Evolutionary conservation across 1,284 basidiomycete species (phyloP).

Genomic region (Omphalotus olearius): DNA sequence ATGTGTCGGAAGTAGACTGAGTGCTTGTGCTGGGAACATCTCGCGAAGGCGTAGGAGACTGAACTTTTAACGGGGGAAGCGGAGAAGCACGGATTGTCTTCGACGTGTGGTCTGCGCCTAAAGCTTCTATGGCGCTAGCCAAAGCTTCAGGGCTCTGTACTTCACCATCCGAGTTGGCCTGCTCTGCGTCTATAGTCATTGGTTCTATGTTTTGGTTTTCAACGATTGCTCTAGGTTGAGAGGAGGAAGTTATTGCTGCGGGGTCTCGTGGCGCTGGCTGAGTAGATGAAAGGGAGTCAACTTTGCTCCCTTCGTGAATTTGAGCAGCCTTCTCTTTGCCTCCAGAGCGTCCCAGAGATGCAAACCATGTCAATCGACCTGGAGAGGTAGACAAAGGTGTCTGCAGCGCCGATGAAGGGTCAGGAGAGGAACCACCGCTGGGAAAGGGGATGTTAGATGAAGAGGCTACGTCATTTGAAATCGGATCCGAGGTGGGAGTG

Average conservation of each 20-base stretch:
- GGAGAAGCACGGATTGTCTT: background rate
- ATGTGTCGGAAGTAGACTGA: too few relatives aligned
- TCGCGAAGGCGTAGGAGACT: background rate
- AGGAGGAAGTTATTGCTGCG: background rate
- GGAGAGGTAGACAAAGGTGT: background rate
- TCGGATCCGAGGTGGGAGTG: background rate
- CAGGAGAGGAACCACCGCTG: too few relatives aligned
- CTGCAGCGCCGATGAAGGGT: background rate
- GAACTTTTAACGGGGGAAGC: background rate
- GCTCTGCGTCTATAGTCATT: too few relatives aligned
- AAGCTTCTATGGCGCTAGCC: background rate
- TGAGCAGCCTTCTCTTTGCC: conserved; percentile 11
- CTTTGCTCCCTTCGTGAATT: background rate
- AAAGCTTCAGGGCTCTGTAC: background rate
- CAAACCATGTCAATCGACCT: conserved; percentile 7
- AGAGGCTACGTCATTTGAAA: too few relatives aligned
- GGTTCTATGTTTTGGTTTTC: too few relatives aligned
- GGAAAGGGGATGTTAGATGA: too few relatives aligned
- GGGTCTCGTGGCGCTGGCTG: background rate
- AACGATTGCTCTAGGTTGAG: too few relatives aligned
- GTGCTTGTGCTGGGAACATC: background rate
- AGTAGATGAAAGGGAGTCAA: too few relatives aligned
- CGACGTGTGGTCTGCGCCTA: background rate
- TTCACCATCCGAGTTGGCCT: background rate
- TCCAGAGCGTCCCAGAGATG: conserved; percentile 10